These are phyloP conservation scores for Pseudocercospora vitis DNA, from an alignment of 2,329 filamentous ascomycete species.

Conservation along the genomic window DNA sequence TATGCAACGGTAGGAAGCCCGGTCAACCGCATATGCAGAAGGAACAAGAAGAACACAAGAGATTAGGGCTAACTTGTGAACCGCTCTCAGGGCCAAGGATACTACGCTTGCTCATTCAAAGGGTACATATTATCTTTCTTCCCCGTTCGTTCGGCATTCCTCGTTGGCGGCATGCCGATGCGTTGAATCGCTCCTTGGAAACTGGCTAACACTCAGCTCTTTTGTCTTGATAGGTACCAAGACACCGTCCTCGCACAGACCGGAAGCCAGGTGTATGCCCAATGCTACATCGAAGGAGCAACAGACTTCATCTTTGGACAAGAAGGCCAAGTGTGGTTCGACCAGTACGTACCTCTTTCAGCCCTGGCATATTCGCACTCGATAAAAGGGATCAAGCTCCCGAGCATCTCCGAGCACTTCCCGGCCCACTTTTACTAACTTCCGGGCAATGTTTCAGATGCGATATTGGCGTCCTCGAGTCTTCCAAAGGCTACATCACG, in stretches of 20 bases:
- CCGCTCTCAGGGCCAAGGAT: conserved; percentile 49
- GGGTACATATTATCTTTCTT: conserved; percentile 41
- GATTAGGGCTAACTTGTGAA: background rate
- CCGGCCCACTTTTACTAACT: background rate
- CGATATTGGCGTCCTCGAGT: conserved; percentile 50
- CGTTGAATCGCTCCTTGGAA: too few relatives aligned
- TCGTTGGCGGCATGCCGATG: too few relatives aligned
- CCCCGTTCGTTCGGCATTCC: background rate
- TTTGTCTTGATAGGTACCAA: conserved; percentile 41
- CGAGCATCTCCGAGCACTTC: background rate
- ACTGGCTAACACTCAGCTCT: background rate
- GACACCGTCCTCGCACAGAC: conserved; percentile 55
- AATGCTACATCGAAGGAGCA: conserved; percentile 58
- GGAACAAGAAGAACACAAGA: background rate
- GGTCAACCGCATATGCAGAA: background rate
- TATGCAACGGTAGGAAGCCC: conserved; percentile 40
- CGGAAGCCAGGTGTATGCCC: conserved; percentile 58
- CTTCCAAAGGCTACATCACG: conserved; percentile 48
- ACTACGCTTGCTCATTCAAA: conserved; percentile 57
- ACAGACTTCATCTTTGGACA: conserved; percentile 63
- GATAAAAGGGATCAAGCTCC: background rate
- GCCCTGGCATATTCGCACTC: background rate
- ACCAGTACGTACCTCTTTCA: conserved; percentile 30
- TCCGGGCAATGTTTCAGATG: conserved; percentile 23
- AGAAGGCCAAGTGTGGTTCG: conserved; percentile 54